phyloP scores from a whole-genome alignment of 2,329 filamentous ascomycete species.

The Pestalotiopsis fici region DNA sequence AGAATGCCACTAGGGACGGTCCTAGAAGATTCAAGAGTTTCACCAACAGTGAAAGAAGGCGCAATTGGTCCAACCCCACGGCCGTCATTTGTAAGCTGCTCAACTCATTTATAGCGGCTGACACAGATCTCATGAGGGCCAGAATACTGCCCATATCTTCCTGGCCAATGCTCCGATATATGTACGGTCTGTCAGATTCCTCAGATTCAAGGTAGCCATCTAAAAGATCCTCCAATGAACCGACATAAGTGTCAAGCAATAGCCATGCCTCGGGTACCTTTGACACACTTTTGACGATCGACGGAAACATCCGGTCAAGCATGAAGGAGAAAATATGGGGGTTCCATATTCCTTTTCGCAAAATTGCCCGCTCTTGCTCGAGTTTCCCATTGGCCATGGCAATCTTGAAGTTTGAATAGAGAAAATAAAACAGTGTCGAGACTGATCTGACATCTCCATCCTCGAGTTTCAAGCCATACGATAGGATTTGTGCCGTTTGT shows the following conservation, averaged over 20 bases:
- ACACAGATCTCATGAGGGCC: constrained; percentile 30
- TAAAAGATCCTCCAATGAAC: constrained; percentile 40
- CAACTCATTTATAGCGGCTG: constrained; percentile 26
- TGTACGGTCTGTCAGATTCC: constrained; percentile 17
- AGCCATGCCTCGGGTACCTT: constrained; percentile 40
- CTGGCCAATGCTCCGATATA: constrained; percentile 38
- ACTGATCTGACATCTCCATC: constrained; percentile 51
- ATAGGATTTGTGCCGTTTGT: constrained; percentile 55
- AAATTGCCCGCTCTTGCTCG: constrained; percentile 44
- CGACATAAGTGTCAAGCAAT: constrained; percentile 51
- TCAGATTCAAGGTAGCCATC: constrained; percentile 13
- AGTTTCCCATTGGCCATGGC: constrained; percentile 51
- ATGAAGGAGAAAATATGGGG: constrained; percentile 46
- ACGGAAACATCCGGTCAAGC: constrained; percentile 54
- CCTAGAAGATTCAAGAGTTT: constrained; percentile 27
- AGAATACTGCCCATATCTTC: constrained; percentile 33
- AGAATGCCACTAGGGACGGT: constrained; percentile 25
- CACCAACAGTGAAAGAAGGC: constrained; percentile 21
- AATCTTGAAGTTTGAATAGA: constrained; percentile 59
- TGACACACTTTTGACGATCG: constrained; percentile 43
- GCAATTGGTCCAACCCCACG: constrained; percentile 23
- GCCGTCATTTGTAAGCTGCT: constrained; percentile 15
- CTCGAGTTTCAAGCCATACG: constrained; percentile 55
- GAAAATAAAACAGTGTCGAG: constrained; percentile 56
- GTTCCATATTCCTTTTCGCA: constrained; percentile 51